These are phyloP conservation scores for Alternaria sp. DNA, from an alignment of 2,329 filamentous ascomycete species.

Conservation along the genomic window DNA sequence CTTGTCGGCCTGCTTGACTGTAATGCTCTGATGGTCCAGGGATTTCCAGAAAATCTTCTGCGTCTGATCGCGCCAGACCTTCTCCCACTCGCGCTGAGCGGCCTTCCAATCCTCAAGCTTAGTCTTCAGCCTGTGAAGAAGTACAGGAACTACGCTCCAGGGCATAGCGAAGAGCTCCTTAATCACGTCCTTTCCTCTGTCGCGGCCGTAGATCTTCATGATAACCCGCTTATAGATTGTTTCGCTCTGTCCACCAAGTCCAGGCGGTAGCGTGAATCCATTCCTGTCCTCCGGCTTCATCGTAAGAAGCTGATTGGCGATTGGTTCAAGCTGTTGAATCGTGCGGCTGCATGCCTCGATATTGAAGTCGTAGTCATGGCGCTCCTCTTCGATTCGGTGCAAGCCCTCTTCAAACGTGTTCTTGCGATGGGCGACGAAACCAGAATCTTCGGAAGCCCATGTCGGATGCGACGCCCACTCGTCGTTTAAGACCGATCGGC, in stretches of 20 bases:
- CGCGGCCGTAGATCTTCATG: slow-evolving; percentile 93
- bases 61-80: slow-evolving; percentile 96
- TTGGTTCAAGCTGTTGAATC: slow-evolving; percentile 93
- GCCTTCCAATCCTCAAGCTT: slow-evolving; percentile 99
- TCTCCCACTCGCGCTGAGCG: slow-evolving; percentile 97
- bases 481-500: slow-evolving; percentile 91
- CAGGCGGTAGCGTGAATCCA: slow-evolving; percentile 79
- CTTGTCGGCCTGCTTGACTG: slow-evolving; percentile 89
- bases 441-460: slow-evolving; percentile 97
- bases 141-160: slow-evolving; percentile 85
- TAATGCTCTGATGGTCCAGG: slow-evolving; percentile 94
- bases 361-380: slow-evolving; percentile 98
- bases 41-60: slow-evolving; percentile 95
- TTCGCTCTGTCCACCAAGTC: slow-evolving; percentile 89
- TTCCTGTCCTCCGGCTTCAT: slow-evolving; percentile 76
- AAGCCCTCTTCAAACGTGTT: slow-evolving; percentile 94
- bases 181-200: slow-evolving; percentile 84
- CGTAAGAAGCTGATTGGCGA: slow-evolving; percentile 86
- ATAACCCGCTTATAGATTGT: slow-evolving; percentile 97
- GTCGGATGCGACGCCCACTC: slow-evolving; percentile 99
- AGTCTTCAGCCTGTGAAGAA: slow-evolving; percentile 89
- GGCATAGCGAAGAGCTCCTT: slow-evolving; percentile 85
- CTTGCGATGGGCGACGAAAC: slow-evolving; percentile 97
- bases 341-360: slow-evolving; percentile 95
- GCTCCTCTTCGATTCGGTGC: slow-evolving; percentile 95